These are phyloP conservation scores for Metarhizium brunneum DNA, from an alignment of 2,329 filamentous ascomycete genomes.

Conservation along the genomic window DNA sequence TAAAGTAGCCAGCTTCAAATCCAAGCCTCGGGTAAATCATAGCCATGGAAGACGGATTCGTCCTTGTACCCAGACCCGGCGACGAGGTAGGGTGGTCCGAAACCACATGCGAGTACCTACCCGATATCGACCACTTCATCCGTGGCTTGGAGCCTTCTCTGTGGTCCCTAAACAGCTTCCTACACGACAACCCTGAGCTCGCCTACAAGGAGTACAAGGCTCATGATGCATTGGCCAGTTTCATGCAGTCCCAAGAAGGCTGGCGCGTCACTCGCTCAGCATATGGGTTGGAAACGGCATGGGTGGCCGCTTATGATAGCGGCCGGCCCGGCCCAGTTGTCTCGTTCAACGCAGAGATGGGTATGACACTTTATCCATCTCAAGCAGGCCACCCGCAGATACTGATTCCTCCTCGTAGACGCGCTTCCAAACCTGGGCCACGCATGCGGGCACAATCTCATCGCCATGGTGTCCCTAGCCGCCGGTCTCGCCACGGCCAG, in stretches of 20 bases:
- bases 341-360: conserved; percentile 31
- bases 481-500: conserved; percentile 36
- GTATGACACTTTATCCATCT: conserved; percentile 3
- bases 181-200: conserved; percentile 35
- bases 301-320: conserved; percentile 30
- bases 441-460: conserved; percentile 46
- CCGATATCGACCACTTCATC: conserved; percentile 25
- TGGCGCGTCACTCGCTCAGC: conserved; percentile 31
- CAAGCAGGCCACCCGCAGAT: neutral
- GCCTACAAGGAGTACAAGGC: conserved; percentile 31
- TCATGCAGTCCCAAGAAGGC: conserved; percentile 21
- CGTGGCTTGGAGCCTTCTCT: conserved; percentile 12
- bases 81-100: neutral
- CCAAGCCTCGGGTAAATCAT: neutral
- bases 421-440: conserved; percentile 36
- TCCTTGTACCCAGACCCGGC: neutral
- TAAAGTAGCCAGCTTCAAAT: no score
- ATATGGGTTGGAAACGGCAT: conserved; percentile 34
- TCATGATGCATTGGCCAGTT: conserved; percentile 29
- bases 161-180: conserved; percentile 27
- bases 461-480: conserved; percentile 27
- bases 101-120: conserved; percentile 18
- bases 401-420: conserved; percentile 17
- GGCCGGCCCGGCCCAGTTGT: conserved; percentile 25
- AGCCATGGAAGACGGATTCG: neutral